Evolutionary conservation across 73 alveolate genomes (phyloP).

Genomic region (Stentor coeruleus): DNA sequence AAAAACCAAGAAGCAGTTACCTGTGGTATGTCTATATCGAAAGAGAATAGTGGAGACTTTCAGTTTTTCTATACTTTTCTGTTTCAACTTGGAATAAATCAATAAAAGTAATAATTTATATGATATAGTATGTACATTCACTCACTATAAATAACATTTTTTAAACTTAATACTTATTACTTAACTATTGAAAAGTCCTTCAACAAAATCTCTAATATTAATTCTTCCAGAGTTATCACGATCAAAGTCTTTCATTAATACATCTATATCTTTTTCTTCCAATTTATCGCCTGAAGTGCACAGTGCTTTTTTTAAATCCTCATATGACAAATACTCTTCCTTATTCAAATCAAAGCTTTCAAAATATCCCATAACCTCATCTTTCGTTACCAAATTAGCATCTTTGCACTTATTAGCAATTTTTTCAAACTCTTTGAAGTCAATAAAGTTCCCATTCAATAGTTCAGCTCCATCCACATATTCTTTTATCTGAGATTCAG

Average conservation of each 20-base stretch:
- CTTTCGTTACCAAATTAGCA: neutral
- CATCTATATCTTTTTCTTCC: neutral
- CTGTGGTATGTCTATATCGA: too few relatives aligned
- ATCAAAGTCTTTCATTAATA: slow-evolving; percentile 3
- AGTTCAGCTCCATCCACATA: neutral
- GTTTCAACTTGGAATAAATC: too few relatives aligned
- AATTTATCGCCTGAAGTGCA: neutral
- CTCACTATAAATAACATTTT: too few relatives aligned
- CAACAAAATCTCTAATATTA: slow-evolving; percentile 44
- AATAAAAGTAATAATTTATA: too few relatives aligned
- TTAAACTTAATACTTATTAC: too few relatives aligned
- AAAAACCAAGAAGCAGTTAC: too few relatives aligned
- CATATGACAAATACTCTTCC: neutral
- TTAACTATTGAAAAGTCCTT: slow-evolving; percentile 54
- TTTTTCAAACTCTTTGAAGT: neutral
- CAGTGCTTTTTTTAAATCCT: neutral
- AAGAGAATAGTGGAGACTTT: too few relatives aligned
- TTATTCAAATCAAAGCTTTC: neutral
- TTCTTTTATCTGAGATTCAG: neutral
- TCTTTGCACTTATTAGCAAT: neutral
- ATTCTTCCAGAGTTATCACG: neutral
- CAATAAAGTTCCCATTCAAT: neutral
- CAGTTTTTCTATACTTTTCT: too few relatives aligned
- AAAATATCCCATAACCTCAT: neutral
- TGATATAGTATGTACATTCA: too few relatives aligned